Percentiles rank a stretch among this genome's conserved stretches.
These are phyloP conservation scores for Mrakia blollopis DNA, from an alignment of 768 basidiomycete species.

Conservation along the genomic window DNA sequence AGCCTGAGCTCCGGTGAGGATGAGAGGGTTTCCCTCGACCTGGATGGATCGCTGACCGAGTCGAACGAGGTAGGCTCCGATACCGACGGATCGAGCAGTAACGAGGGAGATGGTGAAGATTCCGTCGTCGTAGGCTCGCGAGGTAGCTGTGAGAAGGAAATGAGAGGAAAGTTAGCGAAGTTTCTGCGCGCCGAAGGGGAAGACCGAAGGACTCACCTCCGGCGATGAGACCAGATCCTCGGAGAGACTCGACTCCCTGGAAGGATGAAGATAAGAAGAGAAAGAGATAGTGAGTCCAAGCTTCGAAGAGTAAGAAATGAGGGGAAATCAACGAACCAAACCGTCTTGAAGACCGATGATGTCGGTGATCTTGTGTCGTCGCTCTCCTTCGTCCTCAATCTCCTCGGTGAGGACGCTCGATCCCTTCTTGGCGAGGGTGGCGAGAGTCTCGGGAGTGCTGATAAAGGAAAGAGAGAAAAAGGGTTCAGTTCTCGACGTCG, in stretches of 20 bases:
- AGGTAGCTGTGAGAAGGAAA: slow-evolving; percentile 59
- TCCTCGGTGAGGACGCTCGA: slow-evolving; percentile 70
- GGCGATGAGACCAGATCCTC: slow-evolving; percentile 94
- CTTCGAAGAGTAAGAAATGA: background rate
- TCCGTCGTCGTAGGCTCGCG: slow-evolving; percentile 88
- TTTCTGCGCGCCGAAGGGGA: background rate
- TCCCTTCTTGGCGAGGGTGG: slow-evolving; percentile 33
- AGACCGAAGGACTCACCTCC: slow-evolving; percentile 47
- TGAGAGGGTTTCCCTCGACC: slow-evolving; percentile 98
- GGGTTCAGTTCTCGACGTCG: background rate
- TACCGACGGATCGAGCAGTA: slow-evolving; percentile 96
- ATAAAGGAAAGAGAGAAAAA: too few relatives aligned
- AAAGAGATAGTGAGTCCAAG: background rate
- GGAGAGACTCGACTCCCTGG: slow-evolving; percentile 83
- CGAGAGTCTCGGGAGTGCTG: slow-evolving; percentile 31
- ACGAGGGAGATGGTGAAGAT: slow-evolving; percentile 99
- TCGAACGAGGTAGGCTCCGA: slow-evolving; percentile 96
- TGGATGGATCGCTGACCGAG: slow-evolving; percentile 96
- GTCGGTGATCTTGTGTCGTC: slow-evolving; percentile 88
- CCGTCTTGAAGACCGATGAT: slow-evolving; percentile 90
- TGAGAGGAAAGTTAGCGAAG: background rate
- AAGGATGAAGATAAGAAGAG: background rate
- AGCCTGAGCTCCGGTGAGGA: slow-evolving; percentile 91
- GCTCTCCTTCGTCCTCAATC: slow-evolving; percentile 78
- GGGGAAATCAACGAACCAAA: background rate